phyloP scores from a whole-genome alignment of 257 asterid species.

The Osmanthus fragrans region DNA sequence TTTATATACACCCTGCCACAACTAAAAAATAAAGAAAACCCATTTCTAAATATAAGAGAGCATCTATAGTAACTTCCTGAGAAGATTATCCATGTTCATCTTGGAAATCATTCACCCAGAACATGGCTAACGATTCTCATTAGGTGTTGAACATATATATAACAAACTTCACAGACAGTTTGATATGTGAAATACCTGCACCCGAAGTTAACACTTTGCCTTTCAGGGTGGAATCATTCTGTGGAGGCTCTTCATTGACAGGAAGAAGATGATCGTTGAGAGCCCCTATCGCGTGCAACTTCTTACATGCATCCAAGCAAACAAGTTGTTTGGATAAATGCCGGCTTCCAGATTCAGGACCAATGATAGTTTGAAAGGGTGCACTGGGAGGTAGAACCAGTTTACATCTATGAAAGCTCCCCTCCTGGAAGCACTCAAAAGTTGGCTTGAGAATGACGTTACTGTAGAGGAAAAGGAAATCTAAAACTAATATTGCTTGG shows the following conservation, averaged over 20 bases:
- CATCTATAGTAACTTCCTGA: background rate
- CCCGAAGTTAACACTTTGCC: conserved; percentile 44
- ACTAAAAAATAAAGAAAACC: background rate
- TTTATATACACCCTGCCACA: background rate
- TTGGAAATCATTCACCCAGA: background rate
- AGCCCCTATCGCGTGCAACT: conserved; percentile 69
- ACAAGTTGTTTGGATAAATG: conserved; percentile 65
- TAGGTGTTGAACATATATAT: background rate
- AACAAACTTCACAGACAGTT: background rate
- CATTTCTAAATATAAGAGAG: background rate
- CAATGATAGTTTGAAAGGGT: conserved; percentile 56
- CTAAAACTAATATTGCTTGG: background rate
- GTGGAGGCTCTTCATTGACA: conserved; percentile 33
- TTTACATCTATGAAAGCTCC: conserved; percentile 51
- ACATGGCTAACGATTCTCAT: background rate
- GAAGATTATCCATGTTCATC: background rate
- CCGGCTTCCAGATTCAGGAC: conserved; percentile 52
- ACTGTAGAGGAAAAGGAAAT: conserved; percentile 39
- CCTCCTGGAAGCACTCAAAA: conserved; percentile 53
- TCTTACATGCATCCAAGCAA: conserved; percentile 90
- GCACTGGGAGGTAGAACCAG: conserved; percentile 78
- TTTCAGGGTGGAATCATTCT: conserved; percentile 32
- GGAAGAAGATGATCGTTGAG: conserved; percentile 67
- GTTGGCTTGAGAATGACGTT: conserved; percentile 48
- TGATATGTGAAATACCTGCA: conserved; percentile 43